Percentiles rank a stretch among this genome's conserved stretches.
phyloP scores from a whole-genome alignment of 345 rosid species.

The Rhizophora mangle region DNA sequence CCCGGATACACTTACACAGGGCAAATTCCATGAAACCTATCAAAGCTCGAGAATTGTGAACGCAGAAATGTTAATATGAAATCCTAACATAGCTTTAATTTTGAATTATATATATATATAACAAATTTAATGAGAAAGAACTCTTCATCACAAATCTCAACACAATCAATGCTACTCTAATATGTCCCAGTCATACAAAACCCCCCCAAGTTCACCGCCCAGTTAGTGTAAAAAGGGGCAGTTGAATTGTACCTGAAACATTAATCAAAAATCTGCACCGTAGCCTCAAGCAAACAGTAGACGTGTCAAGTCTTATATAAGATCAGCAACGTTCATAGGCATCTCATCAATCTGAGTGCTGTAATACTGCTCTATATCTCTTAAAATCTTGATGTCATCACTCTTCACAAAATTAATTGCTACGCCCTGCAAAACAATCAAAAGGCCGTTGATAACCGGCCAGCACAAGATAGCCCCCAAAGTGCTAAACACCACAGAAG shows the following conservation, averaged over 20 bases:
- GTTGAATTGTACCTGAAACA: neutral
- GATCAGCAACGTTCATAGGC: conserved; percentile 93
- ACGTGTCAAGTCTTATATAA: conserved; percentile 31
- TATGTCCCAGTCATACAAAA: conserved; percentile 3
- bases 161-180: neutral
- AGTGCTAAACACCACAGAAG: neutral
- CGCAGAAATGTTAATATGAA: too few species aligned
- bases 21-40: too few species aligned
- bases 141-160: neutral
- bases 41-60: too few species aligned
- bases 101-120: too few species aligned
- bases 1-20: too few species aligned
- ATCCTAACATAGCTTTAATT: too few species aligned
- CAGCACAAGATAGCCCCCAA: neutral
- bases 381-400: conserved; percentile 81
- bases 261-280: neutral
- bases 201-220: neutral
- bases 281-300: neutral
- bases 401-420: conserved; percentile 85
- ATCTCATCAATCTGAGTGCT: conserved; percentile 95
- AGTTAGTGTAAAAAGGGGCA: neutral
- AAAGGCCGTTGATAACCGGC: neutral
- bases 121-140: too few species aligned
- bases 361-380: conserved; percentile 88
- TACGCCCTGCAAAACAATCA: conserved; percentile 57